Conservation (phyloP, 257 asterid genomes). For the Solanum sejunctum region DNA sequence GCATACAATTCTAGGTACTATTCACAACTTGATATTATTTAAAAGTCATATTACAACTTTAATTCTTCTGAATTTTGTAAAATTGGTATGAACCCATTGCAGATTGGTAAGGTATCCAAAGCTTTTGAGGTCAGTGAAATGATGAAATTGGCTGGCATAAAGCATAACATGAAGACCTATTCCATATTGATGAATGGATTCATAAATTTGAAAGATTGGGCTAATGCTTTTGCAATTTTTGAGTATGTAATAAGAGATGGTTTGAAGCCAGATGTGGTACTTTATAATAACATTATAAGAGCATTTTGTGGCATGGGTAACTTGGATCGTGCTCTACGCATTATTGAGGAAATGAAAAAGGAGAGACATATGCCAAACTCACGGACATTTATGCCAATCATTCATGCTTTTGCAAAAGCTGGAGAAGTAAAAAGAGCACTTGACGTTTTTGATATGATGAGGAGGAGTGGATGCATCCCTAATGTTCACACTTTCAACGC, state of each 20-base stretch:
- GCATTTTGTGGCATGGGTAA: slow-evolving; percentile 98
- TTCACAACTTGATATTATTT: neutral
- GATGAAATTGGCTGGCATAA: slow-evolving; percentile 68
- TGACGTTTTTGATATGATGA: slow-evolving; percentile 66
- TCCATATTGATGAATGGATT: slow-evolving; percentile 96
- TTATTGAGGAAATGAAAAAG: slow-evolving; percentile 78
- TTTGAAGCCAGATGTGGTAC: slow-evolving; percentile 78
- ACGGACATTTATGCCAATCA: slow-evolving; percentile 86
- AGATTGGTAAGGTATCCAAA: slow-evolving; percentile 70
- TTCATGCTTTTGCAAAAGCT: slow-evolving; percentile 68
- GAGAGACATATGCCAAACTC: slow-evolving; percentile 63
- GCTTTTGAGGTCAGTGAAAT: slow-evolving; percentile 72
- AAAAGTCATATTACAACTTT: neutral
- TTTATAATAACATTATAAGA: slow-evolving; percentile 69
- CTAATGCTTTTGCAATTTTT: slow-evolving; percentile 82
- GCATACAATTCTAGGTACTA: neutral
- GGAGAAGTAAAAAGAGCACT: slow-evolving; percentile 72
- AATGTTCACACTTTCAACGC: slow-evolving; percentile 81
- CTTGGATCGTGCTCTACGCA: slow-evolving; percentile 79
- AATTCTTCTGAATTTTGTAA: neutral
- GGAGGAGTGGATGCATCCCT: slow-evolving; percentile 86
- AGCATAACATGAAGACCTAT: slow-evolving; percentile 88
- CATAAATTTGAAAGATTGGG: slow-evolving; percentile 81
- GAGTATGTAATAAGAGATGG: slow-evolving; percentile 82
- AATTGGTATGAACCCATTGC: slow-evolving; percentile 6